These are phyloP conservation scores for Zizania palustris DNA, from an alignment of 202 grass and related monocot species.

Conservation along the genomic window DNA sequence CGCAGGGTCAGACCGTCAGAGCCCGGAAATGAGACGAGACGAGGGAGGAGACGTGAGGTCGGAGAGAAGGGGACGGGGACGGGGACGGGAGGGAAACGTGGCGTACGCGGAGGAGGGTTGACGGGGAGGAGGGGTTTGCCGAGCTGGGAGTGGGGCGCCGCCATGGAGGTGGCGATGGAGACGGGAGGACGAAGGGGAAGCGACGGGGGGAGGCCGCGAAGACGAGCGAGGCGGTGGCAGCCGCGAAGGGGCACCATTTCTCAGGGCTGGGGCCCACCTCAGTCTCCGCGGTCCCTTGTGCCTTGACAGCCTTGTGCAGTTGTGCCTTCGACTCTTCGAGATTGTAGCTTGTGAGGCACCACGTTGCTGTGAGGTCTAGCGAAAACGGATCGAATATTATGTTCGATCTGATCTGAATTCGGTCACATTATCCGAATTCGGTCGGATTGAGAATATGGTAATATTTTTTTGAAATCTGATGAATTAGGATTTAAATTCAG, in stretches of 20 bases:
- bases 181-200: background rate
- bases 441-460: too few relatives aligned
- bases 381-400: too few relatives aligned
- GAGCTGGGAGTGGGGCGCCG: conserved; percentile 40
- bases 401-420: too few relatives aligned
- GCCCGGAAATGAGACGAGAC: background rate
- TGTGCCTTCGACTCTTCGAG: too few relatives aligned
- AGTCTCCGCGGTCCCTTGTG: too few relatives aligned
- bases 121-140: conserved; percentile 42
- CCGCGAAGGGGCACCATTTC: conserved; percentile 41
- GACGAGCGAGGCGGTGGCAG: conserved; percentile 38
- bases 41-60: background rate
- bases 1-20: background rate
- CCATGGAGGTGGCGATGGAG: conserved; percentile 31
- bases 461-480: too few relatives aligned
- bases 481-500: too few relatives aligned
- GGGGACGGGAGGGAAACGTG: too few relatives aligned
- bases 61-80: background rate
- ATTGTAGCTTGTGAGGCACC: too few relatives aligned
- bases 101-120: conserved; percentile 21
- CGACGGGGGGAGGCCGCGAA: conserved; percentile 7
- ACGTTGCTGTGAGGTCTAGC: too few relatives aligned
- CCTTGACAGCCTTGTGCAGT: too few relatives aligned
- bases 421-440: too few relatives aligned
- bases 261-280: background rate